Base-by-base conservation (phyloP, 179 eudicot species). In the Carnegiea gigantea region DNA sequence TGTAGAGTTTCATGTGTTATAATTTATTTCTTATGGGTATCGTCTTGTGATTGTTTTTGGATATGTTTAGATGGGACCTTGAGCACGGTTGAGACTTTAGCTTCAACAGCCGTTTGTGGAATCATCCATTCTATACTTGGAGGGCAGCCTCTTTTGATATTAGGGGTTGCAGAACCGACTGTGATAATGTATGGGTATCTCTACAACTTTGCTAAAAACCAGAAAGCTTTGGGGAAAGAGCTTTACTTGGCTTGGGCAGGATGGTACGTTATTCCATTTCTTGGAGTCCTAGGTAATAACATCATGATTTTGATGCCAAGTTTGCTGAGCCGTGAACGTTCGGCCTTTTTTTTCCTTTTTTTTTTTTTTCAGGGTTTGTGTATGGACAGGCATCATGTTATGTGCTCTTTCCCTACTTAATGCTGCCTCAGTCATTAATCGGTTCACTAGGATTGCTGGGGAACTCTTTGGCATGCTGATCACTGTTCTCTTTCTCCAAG, bases 111-210 rank as follows among this genome's bases (percentile, higher is more conserved):
- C 60, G 84, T 92, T 77, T 92, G 95, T 88, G 95, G 95, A 21
- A 90, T 92, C 79, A 87, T 92, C 77, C 95, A 92, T 83, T 89
- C 95, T 17, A 82, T 92, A 67, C 15, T 90, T 24, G 95, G 95
- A 38, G 95, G 95, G 40, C 95, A 92, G 64, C 95, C 95, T 80
- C 89, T 92, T 18, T 57, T 92, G 83, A 90, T 92, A 49, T 70
- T 92, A 40, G 95, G 95, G 70, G 95, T 92, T 85, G 95, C 95
- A 70, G 95, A 92, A 82, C 95, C 95, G 53, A 92, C 95, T 72
- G 92, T 90, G 70, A 92, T 92, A 3, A 92, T 92, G 95, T 92
- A 92, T 79, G 81, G 89, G 48, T 92, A 92, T 73, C 87, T 92
- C 77, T 92, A 92, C 84, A 87, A 84, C 84, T 92, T 92, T 80